Conservation (phyloP, 257 asterid genomes). For the Euphrasia confusa region DNA sequence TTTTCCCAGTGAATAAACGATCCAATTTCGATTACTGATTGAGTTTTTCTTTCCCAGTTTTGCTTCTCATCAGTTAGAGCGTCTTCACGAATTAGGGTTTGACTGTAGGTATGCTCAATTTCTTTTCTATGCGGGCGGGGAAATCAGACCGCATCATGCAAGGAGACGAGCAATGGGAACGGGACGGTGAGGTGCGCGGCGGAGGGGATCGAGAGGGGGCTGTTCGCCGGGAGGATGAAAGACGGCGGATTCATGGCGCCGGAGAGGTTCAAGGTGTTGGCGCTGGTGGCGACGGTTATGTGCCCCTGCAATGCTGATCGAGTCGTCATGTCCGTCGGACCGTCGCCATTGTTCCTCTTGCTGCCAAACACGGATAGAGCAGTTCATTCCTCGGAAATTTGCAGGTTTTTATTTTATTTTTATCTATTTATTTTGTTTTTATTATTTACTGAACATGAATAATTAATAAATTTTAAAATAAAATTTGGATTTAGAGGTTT, state of each 20-base stretch:
- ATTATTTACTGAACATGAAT: no score
- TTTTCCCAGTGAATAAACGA: no score
- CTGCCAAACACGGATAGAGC: constrained; percentile 81
- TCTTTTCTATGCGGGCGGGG: constrained; percentile 18
- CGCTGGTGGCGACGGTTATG: constrained; percentile 82
- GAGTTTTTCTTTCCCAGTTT: no score
- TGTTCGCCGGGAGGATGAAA: constrained; percentile 48
- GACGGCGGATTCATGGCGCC: constrained; percentile 51
- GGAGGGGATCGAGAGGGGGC: constrained; percentile 65
- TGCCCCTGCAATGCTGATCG: constrained; percentile 90
- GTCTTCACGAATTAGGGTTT: no score
- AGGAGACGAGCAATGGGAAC: constrained; percentile 13
- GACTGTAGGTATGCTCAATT: no score
- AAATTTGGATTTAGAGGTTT: no score
- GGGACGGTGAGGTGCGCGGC: constrained; percentile 56
- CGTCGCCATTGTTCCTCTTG: constrained; percentile 91
- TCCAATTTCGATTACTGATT: no score
- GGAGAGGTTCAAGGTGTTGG: constrained; percentile 89
- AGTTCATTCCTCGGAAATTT: constrained; percentile 84
- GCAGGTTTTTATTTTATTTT: constrained; percentile 44
- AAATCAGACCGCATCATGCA: constrained; percentile 4
- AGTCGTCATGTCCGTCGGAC: constrained; percentile 98
- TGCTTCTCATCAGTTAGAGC: no score
- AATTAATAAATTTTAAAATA: no score
- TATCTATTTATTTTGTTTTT: neutral